Base-by-base conservation (phyloP, 2,329 filamentous ascomycete genomes). In the Fusarium sp. region DNA sequence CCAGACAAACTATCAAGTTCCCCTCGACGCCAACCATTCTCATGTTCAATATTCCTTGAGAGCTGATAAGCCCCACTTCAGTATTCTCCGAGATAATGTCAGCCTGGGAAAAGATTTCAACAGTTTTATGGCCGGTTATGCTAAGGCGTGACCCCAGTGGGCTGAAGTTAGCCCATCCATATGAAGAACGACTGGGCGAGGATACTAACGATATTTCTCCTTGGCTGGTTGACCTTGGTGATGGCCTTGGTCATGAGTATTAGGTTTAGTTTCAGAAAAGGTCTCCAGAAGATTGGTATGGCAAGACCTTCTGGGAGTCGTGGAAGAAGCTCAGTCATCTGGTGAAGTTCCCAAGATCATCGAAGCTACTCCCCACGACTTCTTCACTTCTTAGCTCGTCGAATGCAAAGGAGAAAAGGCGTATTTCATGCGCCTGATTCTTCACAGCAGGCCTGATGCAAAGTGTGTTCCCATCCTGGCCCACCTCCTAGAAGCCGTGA, bases 381-480 rank as follows among this genome's bases (percentile, higher is more conserved):
- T 79, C 54, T 78, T 78, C 56, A 54, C 60, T n/a, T 71, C 75
- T 3, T 75, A 80, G 52, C 74, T 74, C 7, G 45, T 42, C 2
- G 62, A 67, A 22, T 71, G 63, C n/a, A 51, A 74, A 18, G 78
- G 71, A 12, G 85, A 82, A 3, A 79, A 82, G 28, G 79, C 84
- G 18, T 87, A 86, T 73, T 79, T 87, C 55, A 80, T 87, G 66
- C 84, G 84, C 17, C 80, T 82, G 66, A 85, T 87, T 41, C 76
- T 88, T 11, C 86, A 87, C 71, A 84, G 87, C 77, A 87, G 85
- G 85, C 80, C 84, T 0, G 83, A 87, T 47, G 77, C 78, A 7
- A 76, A 84, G 28, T 75, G 78, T 3, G 67, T 75, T 17, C 61
- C 67, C 20, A 85, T 86, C 39, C 71, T 82, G 4, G 42, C 55